Conservation (phyloP, 768 basidiomycete species). For the Arthromyces matolae region DNA sequence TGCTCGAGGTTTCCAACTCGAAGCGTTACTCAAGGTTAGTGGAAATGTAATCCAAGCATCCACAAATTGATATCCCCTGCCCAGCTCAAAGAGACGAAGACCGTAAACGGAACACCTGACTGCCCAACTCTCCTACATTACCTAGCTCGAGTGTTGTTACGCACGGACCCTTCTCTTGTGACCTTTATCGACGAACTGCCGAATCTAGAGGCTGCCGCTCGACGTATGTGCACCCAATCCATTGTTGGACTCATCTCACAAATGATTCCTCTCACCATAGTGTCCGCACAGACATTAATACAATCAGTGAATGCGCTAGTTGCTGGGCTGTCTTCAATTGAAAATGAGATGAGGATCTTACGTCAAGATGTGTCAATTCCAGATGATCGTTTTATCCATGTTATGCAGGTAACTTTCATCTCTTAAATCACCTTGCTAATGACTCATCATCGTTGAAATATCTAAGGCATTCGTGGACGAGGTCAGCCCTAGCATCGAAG, state of each 20-base stretch:
- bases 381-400: constrained; percentile 58
- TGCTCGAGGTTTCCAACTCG: constrained; percentile 82
- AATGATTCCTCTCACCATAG: constrained; percentile 21
- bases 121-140: constrained; percentile 93
- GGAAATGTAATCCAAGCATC: not conserved
- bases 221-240: constrained; percentile 56
- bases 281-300: constrained; percentile 65
- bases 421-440: too few species aligned
- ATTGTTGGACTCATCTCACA: not conserved
- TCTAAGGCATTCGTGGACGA: constrained; percentile 47
- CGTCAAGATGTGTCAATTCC: constrained; percentile 28
- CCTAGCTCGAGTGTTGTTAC: constrained; percentile 69
- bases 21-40: constrained; percentile 73
- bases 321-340: constrained; percentile 52
- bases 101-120: constrained; percentile 57
- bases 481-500: constrained; percentile 53
- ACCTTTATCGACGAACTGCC: constrained; percentile 80
- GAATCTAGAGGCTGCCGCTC: constrained; percentile 77
- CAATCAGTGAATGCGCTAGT: constrained; percentile 58
- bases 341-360: constrained; percentile 49
- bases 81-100: constrained; percentile 82
- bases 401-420: constrained; percentile 58
- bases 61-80: not conserved
- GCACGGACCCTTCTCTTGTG: constrained; percentile 60
- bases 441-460: not conserved